A percentile compares a stretch with the other conserved stretches of the same genome.
Evolutionary conservation across 257 asterid species (phyloP).

Genomic region (Penstemon eatonii): DNA sequence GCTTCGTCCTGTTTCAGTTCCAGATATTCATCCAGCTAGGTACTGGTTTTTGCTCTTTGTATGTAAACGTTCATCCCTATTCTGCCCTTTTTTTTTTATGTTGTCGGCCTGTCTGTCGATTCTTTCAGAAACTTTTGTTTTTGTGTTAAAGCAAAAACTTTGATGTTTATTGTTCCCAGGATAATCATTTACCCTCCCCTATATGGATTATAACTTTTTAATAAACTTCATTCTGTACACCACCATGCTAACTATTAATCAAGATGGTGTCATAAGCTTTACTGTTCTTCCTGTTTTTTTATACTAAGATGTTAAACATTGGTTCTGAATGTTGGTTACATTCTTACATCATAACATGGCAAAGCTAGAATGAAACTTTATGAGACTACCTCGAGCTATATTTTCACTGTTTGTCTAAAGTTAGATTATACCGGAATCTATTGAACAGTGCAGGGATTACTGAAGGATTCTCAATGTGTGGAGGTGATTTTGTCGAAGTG

Average conservation of each 20-base stretch:
- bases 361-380: slow-evolving; percentile 14
- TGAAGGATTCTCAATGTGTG: slow-evolving; percentile 98
- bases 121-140: slow-evolving; percentile 16
- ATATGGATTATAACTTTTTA: neutral
- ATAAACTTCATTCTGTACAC: neutral
- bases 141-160: slow-evolving; percentile 11
- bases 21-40: slow-evolving; percentile 98
- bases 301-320: neutral
- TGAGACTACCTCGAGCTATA: slow-evolving; percentile 15
- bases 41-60: slow-evolving; percentile 31
- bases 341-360: slow-evolving; percentile 17
- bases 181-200: slow-evolving; percentile 20
- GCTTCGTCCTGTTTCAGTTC: slow-evolving; percentile 84
- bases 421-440: slow-evolving; percentile 21
- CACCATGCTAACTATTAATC: neutral
- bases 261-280: neutral
- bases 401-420: neutral
- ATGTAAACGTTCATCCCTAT: neutral
- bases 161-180: neutral
- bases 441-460: slow-evolving; percentile 95
- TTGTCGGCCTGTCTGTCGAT: slow-evolving; percentile 7
- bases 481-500: slow-evolving; percentile 97
- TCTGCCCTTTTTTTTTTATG: slow-evolving; percentile 11
- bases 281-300: neutral
- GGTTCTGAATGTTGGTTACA: neutral